Evolutionary conservation across 805 yeast species (phyloP), one percentile per base, ranked within the genome.

Genomic region (Pichia kluyveri): DNA sequence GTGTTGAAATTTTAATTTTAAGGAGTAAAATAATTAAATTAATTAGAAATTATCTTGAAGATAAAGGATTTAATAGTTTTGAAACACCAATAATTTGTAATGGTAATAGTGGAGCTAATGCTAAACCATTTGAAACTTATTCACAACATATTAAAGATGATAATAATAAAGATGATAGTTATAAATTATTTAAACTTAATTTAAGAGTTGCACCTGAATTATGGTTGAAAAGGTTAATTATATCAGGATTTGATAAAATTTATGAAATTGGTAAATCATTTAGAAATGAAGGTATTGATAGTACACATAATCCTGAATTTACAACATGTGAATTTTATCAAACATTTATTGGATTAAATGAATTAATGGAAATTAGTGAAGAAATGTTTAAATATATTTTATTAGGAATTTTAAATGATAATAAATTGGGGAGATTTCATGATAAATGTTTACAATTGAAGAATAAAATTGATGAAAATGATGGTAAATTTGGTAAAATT

Each of bases 251-350:
- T 58, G 95, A 90, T 55, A 79, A 77, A 54, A 82, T 93, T 2
- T 93, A 78, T 63, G 98, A 93, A 59, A 77, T 93, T 46, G 97
- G 97, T 0, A 74, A 77, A 46, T 81, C 74, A 42, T 93, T 90
- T 64, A 72, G 99, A 57, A 93, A 93, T 59, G 99, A 93, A 66
- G 96, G 97, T 8, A 73, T 91, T 30, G 99, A 91, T 61, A 72
- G 84, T 1, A 86, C 96, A 0, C 99, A 91, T 62, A 93, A 91
- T 64, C 96, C 96, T 0, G 99, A 91, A 60, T 91, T 90, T 61
- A 83, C 96, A 1, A 79, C 88, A 2, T 81, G 96, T 60, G 99
- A 91, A 61, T 86, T 88, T 56, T 91, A 91, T 62, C 85, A 83
- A 57, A 73, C 86, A 0, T 89, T 75, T 59, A 79, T 83, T 0